These are phyloP conservation scores for Trametes hirsuta DNA, from an alignment of 1,284 basidiomycete genomes.

Conservation along the genomic window DNA sequence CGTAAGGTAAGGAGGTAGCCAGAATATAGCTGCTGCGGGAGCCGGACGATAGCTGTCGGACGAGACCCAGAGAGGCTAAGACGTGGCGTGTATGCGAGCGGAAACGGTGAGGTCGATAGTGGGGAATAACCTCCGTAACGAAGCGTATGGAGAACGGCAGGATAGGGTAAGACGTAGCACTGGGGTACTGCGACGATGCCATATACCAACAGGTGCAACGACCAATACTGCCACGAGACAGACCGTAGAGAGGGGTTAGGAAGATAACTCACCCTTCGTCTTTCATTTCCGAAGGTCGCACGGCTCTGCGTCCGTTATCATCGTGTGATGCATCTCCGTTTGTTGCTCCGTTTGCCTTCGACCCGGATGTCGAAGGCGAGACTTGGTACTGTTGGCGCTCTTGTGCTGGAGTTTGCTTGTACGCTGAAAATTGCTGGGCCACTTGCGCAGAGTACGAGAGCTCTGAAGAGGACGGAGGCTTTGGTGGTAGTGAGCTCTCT, in stretches of 20 bases:
- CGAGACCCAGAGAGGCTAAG: constrained; percentile 5
- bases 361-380: constrained; percentile 18
- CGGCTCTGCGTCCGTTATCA: constrained; percentile 25
- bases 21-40: constrained; percentile 20
- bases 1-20: constrained; percentile 35
- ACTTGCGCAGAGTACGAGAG: constrained; percentile 72
- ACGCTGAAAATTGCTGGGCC: constrained; percentile 70
- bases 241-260: constrained; percentile 28
- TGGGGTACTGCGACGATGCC: constrained; percentile 21
- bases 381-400: constrained; percentile 56
- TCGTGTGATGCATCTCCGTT: constrained; percentile 3
- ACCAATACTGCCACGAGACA: constrained; percentile 11
- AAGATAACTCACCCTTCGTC: constrained; percentile 83
- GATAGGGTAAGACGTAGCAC: constrained; percentile 30
- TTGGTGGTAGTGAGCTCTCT: constrained; percentile 30
- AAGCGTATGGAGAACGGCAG: constrained; percentile 22
- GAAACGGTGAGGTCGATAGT: constrained; percentile 17
- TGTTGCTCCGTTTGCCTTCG: constrained; percentile 18
- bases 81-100: constrained; percentile 9
- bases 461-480: constrained; percentile 31
- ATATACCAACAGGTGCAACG: constrained; percentile 12
- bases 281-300: constrained; percentile 84
- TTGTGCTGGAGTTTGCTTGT: constrained; percentile 70
- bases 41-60: background rate
- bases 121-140: constrained; percentile 16